phyloP scores from a whole-genome alignment of 176 grass and related monocot genomes.

The Phoenix roebelenii region DNA sequence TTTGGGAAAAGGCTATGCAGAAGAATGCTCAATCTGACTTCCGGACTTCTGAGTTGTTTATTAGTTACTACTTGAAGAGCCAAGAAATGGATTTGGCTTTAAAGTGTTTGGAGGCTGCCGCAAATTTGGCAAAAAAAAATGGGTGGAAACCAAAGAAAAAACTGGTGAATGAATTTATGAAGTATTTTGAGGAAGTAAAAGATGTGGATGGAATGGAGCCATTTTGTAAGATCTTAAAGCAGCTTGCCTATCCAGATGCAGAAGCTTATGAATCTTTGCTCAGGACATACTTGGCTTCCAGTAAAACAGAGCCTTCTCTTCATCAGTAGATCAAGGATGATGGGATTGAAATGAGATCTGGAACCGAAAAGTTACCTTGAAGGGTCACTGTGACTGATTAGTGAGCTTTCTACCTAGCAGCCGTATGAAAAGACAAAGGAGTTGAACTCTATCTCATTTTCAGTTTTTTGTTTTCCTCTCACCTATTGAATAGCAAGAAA shows the following conservation, averaged over 20 bases:
- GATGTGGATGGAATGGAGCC: background rate
- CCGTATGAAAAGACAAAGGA: too few relatives aligned
- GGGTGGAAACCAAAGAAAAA: background rate
- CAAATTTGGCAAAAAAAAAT: background rate
- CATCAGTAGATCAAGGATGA: background rate
- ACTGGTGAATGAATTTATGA: background rate
- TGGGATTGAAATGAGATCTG: background rate
- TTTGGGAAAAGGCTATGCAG: conserved; percentile 1
- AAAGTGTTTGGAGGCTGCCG: background rate
- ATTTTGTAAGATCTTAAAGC: background rate
- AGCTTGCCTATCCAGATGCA: background rate
- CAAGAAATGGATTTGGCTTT: conserved; percentile 1
- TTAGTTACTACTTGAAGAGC: background rate
- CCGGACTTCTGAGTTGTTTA: conserved; percentile 3
- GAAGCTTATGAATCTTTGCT: conserved; percentile 5
- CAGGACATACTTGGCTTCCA: background rate
- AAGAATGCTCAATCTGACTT: background rate
- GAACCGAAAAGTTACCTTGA: background rate
- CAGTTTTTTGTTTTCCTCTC: too few relatives aligned
- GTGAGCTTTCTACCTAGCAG: too few relatives aligned
- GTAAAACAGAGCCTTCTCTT: background rate
- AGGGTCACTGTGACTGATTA: background rate
- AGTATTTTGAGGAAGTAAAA: conserved; percentile 1
- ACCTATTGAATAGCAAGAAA: too few relatives aligned
- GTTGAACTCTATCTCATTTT: too few relatives aligned